phyloP scores from a whole-genome alignment of 1,139 yeast species.

The Sporopachydermia cereana region DNA sequence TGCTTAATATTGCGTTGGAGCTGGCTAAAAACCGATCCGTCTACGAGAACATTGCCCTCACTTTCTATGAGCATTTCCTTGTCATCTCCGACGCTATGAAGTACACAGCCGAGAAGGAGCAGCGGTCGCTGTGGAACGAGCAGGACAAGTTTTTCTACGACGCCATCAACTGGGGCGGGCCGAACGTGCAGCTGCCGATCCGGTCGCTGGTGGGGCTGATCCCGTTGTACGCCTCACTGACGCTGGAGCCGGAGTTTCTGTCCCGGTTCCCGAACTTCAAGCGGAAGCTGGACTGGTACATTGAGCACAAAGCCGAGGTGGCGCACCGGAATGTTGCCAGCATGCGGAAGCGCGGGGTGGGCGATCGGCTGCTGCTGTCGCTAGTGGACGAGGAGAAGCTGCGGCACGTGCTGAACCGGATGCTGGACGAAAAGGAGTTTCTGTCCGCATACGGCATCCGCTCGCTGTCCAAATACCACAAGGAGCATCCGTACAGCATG shows the following conservation, averaged over 20 bases:
- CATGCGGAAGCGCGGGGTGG: slow-evolving; percentile 75
- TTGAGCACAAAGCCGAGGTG: slow-evolving; percentile 56
- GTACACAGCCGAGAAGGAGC: slow-evolving; percentile 38
- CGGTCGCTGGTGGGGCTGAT: slow-evolving; percentile 87
- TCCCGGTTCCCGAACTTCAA: slow-evolving; percentile 76
- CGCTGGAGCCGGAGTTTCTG: slow-evolving; percentile 78
- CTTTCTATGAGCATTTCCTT: slow-evolving; percentile 88
- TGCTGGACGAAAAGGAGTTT: slow-evolving; percentile 86
- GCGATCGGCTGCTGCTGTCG: slow-evolving; percentile 73
- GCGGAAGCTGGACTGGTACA: slow-evolving; percentile 79
- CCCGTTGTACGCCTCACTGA: slow-evolving; percentile 84
- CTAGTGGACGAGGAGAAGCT: slow-evolving; percentile 77
- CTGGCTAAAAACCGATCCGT: slow-evolving; percentile 78
- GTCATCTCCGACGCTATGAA: slow-evolving; percentile 95
- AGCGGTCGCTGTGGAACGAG: slow-evolving; percentile 72
- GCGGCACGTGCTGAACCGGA: slow-evolving; percentile 60
- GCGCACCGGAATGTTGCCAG: slow-evolving; percentile 88
- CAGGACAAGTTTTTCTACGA: slow-evolving; percentile 85
- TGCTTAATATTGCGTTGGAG: slow-evolving; percentile 90
- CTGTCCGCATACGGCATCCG: slow-evolving; percentile 81
- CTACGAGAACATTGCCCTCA: slow-evolving; percentile 90
- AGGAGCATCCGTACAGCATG: slow-evolving; percentile 79
- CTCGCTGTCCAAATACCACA: slow-evolving; percentile 81
- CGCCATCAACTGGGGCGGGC: slow-evolving; percentile 78
- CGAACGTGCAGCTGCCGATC: slow-evolving; percentile 68